Evolutionary conservation across 169 alveolate species (phyloP), one percentile per base, ranked within the genome.

Genomic region (Eimeria acervulina): DNA sequence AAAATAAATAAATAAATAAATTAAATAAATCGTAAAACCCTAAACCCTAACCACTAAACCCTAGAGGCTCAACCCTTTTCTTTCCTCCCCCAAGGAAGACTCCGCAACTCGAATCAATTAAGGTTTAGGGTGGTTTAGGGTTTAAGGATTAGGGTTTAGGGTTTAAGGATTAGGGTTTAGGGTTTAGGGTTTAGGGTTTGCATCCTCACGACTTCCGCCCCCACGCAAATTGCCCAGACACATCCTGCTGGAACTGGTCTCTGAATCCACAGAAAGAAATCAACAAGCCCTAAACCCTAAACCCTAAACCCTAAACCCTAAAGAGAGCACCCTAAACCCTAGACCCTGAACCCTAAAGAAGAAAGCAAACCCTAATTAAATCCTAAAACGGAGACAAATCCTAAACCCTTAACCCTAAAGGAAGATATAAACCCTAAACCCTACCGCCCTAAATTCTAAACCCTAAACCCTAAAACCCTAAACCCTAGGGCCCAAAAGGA

Each of bases 201-300:
- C 40, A 88, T 40, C 42, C 96, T 55, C 93, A 96, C 84, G 72
- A 93, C 72, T 51, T 93, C 96, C 4, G 96, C 55, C 17, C 96
- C 93, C 66, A 93, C 31, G 93, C 96, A 93, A 12, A 78, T 59
- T 19, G 96, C 96, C 96, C 96, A 93, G 19, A 93, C 96, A 13
- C 92, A 80, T 80, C 95, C 95, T 28, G 95, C 95, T 4, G 95
- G 87, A 13, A 38, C 84, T 15, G 72, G 31, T 38, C 80, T 72
- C 76, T 74, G 85, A 44, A 13, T 26, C 28, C 10, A 74, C 40
- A 7, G 10, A n/a, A 17, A 74, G 52, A 3, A 1, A 19, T 38
- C 21, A 23, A 23, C 68, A 55, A 55, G 68, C 12, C 80, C 80
- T 28, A 13, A 36, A 26, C 40, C 80, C 12, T 68, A 17, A 68